These are phyloP conservation scores for Aspergillus tubingensis DNA, from an alignment of 2,329 filamentous ascomycete genomes.

Conservation along the genomic window DNA sequence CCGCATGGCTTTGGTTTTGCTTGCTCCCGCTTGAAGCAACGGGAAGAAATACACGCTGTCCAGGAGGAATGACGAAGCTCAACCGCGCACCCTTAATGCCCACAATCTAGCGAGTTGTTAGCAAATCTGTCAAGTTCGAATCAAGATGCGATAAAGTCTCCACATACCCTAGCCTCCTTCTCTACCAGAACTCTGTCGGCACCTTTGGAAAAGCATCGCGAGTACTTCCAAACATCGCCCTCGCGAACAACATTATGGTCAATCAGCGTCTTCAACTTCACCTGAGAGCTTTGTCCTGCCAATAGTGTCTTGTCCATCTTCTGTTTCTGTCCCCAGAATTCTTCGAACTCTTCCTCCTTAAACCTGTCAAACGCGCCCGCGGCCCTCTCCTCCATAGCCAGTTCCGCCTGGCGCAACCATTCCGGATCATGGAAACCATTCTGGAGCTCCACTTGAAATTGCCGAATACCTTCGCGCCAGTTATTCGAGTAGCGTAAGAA, in stretches of 20 bases:
- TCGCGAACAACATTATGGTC: conserved; percentile 36
- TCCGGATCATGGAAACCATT: conserved; percentile 58
- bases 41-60: conserved; percentile 37
- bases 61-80: conserved; percentile 43
- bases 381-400: conserved; percentile 54
- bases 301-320: conserved; percentile 33
- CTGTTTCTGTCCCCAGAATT: conserved; percentile 61
- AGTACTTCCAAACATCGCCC: conserved; percentile 47
- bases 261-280: conserved; percentile 42
- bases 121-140: background rate
- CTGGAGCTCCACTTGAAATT: conserved; percentile 58
- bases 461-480: conserved; percentile 56
- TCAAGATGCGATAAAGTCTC: background rate
- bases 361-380: conserved; percentile 59
- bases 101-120: conserved; percentile 30
- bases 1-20: background rate
- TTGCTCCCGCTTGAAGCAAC: conserved; percentile 2
- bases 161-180: conserved; percentile 46
- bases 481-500: conserved; percentile 49
- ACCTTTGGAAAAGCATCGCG: conserved; percentile 31
- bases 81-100: conserved; percentile 35
- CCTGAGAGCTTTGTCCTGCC: conserved; percentile 46
- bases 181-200: conserved; percentile 37
- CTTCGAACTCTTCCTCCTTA: conserved; percentile 57
- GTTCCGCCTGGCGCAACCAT: conserved; percentile 58